These are phyloP conservation scores for Pilatotrama ljubarskyi DNA, from an alignment of 768 basidiomycete species.

Conservation along the genomic window DNA sequence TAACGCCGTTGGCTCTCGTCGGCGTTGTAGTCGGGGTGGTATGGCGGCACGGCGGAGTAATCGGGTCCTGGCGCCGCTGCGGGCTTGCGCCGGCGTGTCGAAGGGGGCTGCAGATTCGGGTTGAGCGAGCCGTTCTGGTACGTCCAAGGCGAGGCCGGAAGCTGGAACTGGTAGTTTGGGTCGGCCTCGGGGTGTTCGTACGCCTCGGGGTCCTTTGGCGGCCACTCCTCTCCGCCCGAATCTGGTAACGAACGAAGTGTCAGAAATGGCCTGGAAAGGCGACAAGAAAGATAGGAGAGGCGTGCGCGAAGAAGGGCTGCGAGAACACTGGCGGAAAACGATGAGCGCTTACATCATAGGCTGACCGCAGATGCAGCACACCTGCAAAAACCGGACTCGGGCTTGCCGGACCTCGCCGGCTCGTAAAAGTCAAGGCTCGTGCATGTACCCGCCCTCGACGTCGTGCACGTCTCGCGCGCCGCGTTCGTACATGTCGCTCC, in stretches of 20 bases:
- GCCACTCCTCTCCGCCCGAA: constrained; percentile 55
- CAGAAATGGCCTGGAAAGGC: background rate
- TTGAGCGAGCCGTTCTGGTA: constrained; percentile 79
- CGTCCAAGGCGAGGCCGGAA: constrained; percentile 78
- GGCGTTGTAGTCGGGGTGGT: constrained; percentile 68
- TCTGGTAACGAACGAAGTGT: constrained; percentile 33
- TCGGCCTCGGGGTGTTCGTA: constrained; percentile 26
- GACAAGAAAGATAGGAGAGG: background rate
- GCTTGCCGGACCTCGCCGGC: background rate
- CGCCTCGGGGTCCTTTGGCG: constrained; percentile 62
- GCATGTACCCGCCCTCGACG: constrained; percentile 11
- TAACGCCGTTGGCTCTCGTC: constrained; percentile 31
- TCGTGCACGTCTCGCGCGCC: constrained; percentile 1
- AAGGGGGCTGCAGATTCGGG: constrained; percentile 70
- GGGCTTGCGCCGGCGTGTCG: constrained; percentile 33
- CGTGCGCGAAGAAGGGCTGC: background rate
- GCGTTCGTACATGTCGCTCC: background rate
- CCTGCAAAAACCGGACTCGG: constrained; percentile 8
- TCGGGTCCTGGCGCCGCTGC: constrained; percentile 33
- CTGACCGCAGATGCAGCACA: background rate
- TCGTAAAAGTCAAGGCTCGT: constrained; percentile 4
- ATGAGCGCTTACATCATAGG: constrained; percentile 24
- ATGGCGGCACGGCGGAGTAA: constrained; percentile 64
- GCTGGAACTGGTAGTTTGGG: constrained; percentile 42
- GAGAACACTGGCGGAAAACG: background rate